Percentiles rank a stretch among this genome's conserved stretches.
Evolutionary conservation across 257 asterid genomes (phyloP).

Genomic region (Ilex asprella): DNA sequence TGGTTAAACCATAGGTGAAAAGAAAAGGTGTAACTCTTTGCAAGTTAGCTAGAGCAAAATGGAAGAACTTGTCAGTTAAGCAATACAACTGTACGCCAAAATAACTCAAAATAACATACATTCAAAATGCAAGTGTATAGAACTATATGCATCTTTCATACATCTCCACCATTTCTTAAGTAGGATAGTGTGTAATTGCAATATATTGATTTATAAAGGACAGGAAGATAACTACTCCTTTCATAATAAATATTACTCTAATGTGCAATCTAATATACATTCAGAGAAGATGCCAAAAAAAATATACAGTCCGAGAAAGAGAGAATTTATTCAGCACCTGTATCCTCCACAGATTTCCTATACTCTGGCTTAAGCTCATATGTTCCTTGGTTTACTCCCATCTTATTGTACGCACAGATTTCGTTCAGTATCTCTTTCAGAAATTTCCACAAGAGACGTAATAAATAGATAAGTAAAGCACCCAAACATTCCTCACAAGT

Average conservation of each 20-base stretch:
- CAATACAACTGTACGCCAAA: too few species aligned
- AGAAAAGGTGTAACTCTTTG: too few species aligned
- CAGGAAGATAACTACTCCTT: slow-evolving; percentile 1
- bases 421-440: slow-evolving; percentile 88
- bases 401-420: slow-evolving; percentile 79
- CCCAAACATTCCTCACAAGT: not conserved
- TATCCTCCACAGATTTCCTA: slow-evolving; percentile 73
- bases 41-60: too few species aligned
- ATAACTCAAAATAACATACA: too few species aligned
- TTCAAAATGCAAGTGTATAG: not conserved
- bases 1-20: too few species aligned
- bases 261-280: slow-evolving; percentile 23
- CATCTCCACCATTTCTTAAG: not conserved
- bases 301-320: slow-evolving; percentile 19
- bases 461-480: slow-evolving; percentile 1
- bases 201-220: not conserved
- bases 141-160: not conserved
- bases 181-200: too few species aligned
- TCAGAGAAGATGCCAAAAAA: slow-evolving; percentile 9
- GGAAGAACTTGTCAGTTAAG: too few species aligned
- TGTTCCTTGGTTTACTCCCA: slow-evolving; percentile 89
- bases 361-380: slow-evolving; percentile 94
- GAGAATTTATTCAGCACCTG: slow-evolving; percentile 55
- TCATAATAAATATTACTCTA: slow-evolving; percentile 3
- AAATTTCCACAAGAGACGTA: slow-evolving; percentile 55